A percentile compares a stretch with the other conserved stretches of the same genome.
Conservation (phyloP, 2,329 filamentous ascomycete species). For the Sclerotinia subarctica region DNA sequence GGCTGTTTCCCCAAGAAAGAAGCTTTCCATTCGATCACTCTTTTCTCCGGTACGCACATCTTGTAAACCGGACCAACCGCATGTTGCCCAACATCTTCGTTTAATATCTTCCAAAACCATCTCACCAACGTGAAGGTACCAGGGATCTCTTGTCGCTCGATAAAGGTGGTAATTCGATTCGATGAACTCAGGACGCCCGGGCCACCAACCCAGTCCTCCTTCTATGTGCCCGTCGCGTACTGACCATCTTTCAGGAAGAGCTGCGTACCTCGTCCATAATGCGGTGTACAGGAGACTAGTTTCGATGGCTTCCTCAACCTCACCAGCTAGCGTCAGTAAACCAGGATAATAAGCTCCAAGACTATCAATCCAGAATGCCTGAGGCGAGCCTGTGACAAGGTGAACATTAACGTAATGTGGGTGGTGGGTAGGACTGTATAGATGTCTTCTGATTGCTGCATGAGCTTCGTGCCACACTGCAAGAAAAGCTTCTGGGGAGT, state of each 20-base stretch:
- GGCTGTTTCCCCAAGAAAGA: constrained; percentile 93
- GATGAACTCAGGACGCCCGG: constrained; percentile 91
- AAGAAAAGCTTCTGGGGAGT: constrained; percentile 75
- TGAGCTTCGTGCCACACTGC: constrained; percentile 82
- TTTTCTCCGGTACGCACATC: constrained; percentile 80
- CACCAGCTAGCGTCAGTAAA: constrained; percentile 77
- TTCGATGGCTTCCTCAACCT: constrained; percentile 86
- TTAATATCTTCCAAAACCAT: constrained; percentile 91
- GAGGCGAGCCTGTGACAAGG: constrained; percentile 78
- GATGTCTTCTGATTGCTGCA: constrained; percentile 80
- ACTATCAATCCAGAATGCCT: constrained; percentile 94
- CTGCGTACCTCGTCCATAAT: constrained; percentile 92
- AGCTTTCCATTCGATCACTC: constrained; percentile 96
- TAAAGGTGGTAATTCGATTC: constrained; percentile 98
- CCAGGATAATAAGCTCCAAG: constrained; percentile 94
- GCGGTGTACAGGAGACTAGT: constrained; percentile 89
- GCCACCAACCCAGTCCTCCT: constrained; percentile 88
- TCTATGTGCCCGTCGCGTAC: constrained; percentile 80
- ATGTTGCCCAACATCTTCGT: constrained; percentile 81
- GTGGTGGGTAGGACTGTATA: constrained; percentile 82
- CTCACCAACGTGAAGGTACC: constrained; percentile 93
- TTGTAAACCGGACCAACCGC: constrained; percentile 89
- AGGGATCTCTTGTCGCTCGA: constrained; percentile 86
- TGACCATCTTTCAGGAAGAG: constrained; percentile 91
- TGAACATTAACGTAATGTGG: constrained; percentile 94